These are phyloP conservation scores for Termitomyces sp. DNA, from an alignment of 768 basidiomycete species.

Conservation along the genomic window DNA sequence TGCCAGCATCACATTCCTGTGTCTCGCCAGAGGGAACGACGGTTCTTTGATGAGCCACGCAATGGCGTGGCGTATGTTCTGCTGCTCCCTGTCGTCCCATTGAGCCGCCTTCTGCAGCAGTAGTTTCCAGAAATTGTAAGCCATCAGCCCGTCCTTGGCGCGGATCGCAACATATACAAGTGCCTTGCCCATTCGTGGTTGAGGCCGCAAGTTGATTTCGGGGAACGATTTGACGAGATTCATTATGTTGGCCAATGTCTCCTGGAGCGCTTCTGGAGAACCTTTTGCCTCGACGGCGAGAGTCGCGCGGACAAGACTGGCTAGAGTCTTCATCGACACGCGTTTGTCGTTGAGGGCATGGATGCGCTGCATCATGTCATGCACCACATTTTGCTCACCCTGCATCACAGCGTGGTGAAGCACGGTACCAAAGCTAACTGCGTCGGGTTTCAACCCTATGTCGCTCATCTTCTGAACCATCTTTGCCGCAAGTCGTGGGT, in stretches of 20 bases:
- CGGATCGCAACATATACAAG: conserved; percentile 48
- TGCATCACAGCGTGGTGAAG: conserved; percentile 51
- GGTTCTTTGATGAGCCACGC: conserved; percentile 24
- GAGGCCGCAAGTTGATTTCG: conserved; percentile 28
- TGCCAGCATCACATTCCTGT: conserved; percentile 23
- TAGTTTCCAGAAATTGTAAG: conserved; percentile 55
- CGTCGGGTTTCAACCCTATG: conserved; percentile 45
- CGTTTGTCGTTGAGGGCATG: conserved; percentile 25
- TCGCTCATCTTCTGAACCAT: conserved; percentile 49
- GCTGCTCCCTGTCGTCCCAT: conserved; percentile 46
- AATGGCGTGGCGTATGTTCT: conserved; percentile 36
- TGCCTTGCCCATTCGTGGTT: conserved; percentile 45
- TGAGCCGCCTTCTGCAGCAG: conserved; percentile 40
- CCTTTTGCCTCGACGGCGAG: conserved; percentile 22
- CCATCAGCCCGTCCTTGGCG: conserved; percentile 43
- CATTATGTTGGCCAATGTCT: conserved; percentile 37
- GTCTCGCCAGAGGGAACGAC: conserved; percentile 10
- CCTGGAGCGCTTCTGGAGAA: conserved; percentile 18
- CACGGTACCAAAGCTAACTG: conserved; percentile 55
- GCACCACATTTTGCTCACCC: conserved; percentile 38
- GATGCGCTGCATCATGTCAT: conserved; percentile 35
- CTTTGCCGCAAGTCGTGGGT: conserved; percentile 38
- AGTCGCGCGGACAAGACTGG: conserved; percentile 39
- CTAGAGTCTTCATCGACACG: conserved; percentile 45
- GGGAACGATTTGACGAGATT: conserved; percentile 34